A percentile compares a stretch with the other conserved stretches of the same genome.
Conservation (phyloP, 73 alveolate species). For the Stentor roeselii region DNA sequence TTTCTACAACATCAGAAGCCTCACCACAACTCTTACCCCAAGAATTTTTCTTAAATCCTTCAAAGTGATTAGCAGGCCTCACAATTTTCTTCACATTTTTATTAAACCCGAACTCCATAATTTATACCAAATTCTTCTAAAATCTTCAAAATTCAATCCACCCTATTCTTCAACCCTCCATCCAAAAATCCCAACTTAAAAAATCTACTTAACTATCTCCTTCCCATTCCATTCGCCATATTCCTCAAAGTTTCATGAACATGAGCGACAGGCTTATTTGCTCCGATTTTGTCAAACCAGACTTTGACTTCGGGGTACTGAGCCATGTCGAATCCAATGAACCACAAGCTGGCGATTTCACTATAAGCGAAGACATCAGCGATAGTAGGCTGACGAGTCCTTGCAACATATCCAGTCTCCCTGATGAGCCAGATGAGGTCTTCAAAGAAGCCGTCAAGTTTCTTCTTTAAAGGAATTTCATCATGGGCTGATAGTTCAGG, state of each 20-base stretch:
- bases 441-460: neutral
- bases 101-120: too few relatives aligned
- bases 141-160: too few relatives aligned
- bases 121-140: too few relatives aligned
- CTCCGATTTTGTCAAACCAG: constrained; percentile 37
- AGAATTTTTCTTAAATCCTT: too few relatives aligned
- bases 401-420: constrained; percentile 26
- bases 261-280: neutral
- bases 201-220: too few relatives aligned
- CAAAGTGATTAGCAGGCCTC: too few relatives aligned
- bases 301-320: constrained; percentile 35
- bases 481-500: neutral
- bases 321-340: constrained; percentile 41
- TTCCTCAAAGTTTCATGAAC: too few relatives aligned
- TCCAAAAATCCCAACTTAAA: too few relatives aligned
- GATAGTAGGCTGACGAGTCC: constrained; percentile 27
- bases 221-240: too few relatives aligned
- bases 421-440: neutral
- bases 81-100: too few relatives aligned
- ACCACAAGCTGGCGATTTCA: constrained; percentile 34
- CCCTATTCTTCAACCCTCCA: too few relatives aligned
- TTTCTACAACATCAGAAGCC: neutral
- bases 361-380: constrained; percentile 49
- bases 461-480: neutral
- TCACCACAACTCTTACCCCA: too few relatives aligned